Conservation (phyloP, 768 basidiomycete genomes). For the Naganishia vishniacii region DNA sequence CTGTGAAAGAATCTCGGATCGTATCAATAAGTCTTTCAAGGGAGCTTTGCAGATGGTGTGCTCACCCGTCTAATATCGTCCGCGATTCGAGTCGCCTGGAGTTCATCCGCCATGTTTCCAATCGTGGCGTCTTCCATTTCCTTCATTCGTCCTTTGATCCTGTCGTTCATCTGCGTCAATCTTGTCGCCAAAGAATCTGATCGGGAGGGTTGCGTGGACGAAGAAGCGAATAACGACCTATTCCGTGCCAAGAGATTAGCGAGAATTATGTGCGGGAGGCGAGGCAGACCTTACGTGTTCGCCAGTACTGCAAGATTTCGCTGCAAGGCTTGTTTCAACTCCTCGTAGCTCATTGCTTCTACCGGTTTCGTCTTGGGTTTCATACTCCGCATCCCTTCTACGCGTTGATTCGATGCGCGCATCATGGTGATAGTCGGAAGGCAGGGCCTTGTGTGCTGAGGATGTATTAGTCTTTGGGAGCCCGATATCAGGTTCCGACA, state of each 20-base stretch:
- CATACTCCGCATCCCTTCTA: conserved; percentile 13
- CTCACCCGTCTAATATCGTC: background rate
- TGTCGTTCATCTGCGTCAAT: conserved; percentile 1
- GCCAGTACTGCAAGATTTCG: conserved; percentile 5
- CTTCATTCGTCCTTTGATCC: background rate
- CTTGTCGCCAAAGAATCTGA: conserved; percentile 3
- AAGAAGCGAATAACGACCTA: conserved; percentile 13
- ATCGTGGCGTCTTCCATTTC: conserved; percentile 2
- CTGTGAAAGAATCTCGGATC: background rate
- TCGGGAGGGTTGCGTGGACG: background rate
- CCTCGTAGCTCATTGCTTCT: conserved; percentile 12
- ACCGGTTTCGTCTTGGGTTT: conserved; percentile 15
- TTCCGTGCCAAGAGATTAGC: background rate
- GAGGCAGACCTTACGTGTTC: conserved; percentile 10
- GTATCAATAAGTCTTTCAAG: too few species aligned
- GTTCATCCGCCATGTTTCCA: background rate
- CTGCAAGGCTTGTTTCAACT: conserved; percentile 9
- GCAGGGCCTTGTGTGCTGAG: too few species aligned
- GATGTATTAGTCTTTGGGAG: too few species aligned
- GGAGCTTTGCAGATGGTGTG: too few species aligned
- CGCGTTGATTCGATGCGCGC: conserved; percentile 19
- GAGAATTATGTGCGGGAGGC: background rate
- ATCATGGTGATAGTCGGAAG: conserved; percentile 1
- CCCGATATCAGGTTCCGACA: too few species aligned
- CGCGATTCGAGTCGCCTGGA: conserved; percentile 7